These are phyloP conservation scores for Apiotrichum siamense DNA, from an alignment of 1,284 basidiomycete species.

Conservation along the genomic window DNA sequence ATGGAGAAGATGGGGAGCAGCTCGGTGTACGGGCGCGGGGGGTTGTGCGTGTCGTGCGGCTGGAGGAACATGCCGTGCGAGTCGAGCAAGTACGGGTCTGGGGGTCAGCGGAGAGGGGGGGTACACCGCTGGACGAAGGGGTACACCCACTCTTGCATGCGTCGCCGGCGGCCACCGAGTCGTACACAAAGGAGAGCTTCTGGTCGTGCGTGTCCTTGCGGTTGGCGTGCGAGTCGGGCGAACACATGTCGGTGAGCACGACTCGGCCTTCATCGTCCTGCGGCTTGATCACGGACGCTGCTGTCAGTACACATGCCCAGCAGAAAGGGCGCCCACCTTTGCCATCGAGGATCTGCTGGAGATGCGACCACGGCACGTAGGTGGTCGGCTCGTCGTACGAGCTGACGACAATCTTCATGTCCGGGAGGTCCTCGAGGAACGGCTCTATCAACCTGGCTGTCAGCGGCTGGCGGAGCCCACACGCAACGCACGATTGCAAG, in stretches of 20 bases:
- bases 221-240: slow-evolving; percentile 32
- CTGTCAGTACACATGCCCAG: too few species aligned
- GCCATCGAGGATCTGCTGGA: slow-evolving; percentile 38
- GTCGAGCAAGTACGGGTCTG: slow-evolving; percentile 38
- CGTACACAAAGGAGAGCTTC: slow-evolving; percentile 40
- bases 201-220: background rate
- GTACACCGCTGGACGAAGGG: slow-evolving; percentile 12
- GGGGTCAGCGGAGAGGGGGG: too few species aligned
- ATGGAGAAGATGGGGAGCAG: slow-evolving; percentile 44
- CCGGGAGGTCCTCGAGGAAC: slow-evolving; percentile 43
- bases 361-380: slow-evolving; percentile 46
- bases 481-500: slow-evolving; percentile 24
- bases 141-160: slow-evolving; percentile 35
- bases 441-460: slow-evolving; percentile 32
- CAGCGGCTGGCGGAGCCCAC: background rate
- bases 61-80: slow-evolving; percentile 44
- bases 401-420: slow-evolving; percentile 47
- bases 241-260: slow-evolving; percentile 15
- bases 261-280: slow-evolving; percentile 44
- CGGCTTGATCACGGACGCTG: slow-evolving; percentile 7
- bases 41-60: slow-evolving; percentile 34
- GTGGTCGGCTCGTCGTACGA: slow-evolving; percentile 51
- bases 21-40: slow-evolving; percentile 42
- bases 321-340: too few species aligned
- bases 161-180: slow-evolving; percentile 39